These are phyloP conservation scores for Penicillium fimorum DNA, from an alignment of 495 filamentous ascomycete genomes.

Conservation along the genomic window DNA sequence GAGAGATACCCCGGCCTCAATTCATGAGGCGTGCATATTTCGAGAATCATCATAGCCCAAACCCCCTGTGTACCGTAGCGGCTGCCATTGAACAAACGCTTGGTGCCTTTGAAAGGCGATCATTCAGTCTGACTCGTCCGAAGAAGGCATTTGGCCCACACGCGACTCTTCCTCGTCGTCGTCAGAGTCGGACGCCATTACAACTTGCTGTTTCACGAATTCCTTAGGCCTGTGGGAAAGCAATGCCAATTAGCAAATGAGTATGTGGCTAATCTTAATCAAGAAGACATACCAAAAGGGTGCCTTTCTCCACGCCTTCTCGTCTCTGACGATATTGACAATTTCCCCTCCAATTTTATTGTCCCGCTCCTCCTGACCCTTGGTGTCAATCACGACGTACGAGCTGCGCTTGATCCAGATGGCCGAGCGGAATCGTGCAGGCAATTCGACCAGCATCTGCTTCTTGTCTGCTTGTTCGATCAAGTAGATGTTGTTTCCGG, in stretches of 20 bases:
- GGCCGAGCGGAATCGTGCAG: slow-evolving; percentile 77
- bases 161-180: slow-evolving; percentile 71
- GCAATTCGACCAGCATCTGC: slow-evolving; percentile 68
- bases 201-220: slow-evolving; percentile 61
- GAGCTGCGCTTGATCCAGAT: slow-evolving; percentile 88
- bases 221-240: slow-evolving; percentile 65
- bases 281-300: slow-evolving; percentile 70
- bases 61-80: background rate
- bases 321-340: slow-evolving; percentile 86
- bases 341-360: slow-evolving; percentile 88
- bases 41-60: background rate
- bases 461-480: slow-evolving; percentile 61
- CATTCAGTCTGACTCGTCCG: slow-evolving; percentile 53
- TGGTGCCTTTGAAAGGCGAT: slow-evolving; percentile 1
- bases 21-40: slow-evolving; percentile 6
- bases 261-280: background rate
- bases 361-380: slow-evolving; percentile 60
- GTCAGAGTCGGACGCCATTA: slow-evolving; percentile 33
- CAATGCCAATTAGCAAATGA: slow-evolving; percentile 2
- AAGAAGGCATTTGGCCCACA: slow-evolving; percentile 79
- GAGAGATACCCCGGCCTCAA: slow-evolving; percentile 4
- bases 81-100: background rate
- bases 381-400: slow-evolving; percentile 79
- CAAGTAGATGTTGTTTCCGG: slow-evolving; percentile 84
- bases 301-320: slow-evolving; percentile 87